Evolutionary conservation across 2,329 filamentous ascomycete genomes (phyloP).

Genomic region (Beauveria sp.): DNA sequence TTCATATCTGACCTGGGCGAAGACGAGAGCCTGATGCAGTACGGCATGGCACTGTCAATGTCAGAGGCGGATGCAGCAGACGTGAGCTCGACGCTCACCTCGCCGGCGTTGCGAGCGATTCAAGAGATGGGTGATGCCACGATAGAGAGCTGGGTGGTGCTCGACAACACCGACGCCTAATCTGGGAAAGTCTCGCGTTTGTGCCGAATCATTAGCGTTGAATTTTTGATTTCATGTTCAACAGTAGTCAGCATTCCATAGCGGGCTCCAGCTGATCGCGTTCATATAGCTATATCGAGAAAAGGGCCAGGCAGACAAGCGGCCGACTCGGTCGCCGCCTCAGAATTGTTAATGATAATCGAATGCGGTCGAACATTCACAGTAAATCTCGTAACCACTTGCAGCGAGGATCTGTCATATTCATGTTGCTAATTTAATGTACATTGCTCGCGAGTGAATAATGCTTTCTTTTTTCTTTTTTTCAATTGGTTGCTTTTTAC

Average conservation of each 20-base stretch:
- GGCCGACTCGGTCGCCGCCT: background rate
- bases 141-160: background rate
- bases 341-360: background rate
- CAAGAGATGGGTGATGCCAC: background rate
- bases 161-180: background rate
- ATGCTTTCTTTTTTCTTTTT: background rate
- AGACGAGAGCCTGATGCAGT: constrained; percentile 2
- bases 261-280: background rate
- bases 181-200: background rate
- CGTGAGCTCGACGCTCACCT: constrained; percentile 5
- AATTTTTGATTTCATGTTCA: background rate
- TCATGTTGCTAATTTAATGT: constrained; percentile 2
- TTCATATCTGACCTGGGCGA: background rate
- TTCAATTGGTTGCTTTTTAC: background rate
- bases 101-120: constrained; percentile 1
- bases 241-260: background rate
- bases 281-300: background rate
- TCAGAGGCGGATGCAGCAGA: background rate
- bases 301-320: background rate
- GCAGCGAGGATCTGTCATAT: background rate
- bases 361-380: background rate
- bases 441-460: constrained; percentile 2
- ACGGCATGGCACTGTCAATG: constrained; percentile 3
- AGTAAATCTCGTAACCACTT: background rate
- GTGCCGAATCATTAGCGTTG: background rate